These are phyloP conservation scores for Ambrosia artemisiifolia DNA, from an alignment of 129 eudicot species.

Conservation along the genomic window DNA sequence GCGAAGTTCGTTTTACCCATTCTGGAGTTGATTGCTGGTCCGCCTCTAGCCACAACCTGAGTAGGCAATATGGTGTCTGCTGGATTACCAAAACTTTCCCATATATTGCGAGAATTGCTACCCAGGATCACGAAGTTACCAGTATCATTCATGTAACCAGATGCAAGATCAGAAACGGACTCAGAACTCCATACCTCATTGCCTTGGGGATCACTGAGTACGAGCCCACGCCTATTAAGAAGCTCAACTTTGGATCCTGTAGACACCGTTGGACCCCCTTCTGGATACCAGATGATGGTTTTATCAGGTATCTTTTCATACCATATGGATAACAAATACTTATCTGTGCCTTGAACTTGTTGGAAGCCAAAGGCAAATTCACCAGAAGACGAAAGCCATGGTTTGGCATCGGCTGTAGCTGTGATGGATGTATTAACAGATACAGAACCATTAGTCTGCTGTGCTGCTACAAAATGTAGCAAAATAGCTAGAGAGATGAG, in stretches of 20 bases:
- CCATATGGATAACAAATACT: conserved; percentile 31
- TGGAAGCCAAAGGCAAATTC: conserved; percentile 49
- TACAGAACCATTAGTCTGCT: conserved; percentile 16
- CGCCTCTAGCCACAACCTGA: conserved; percentile 24
- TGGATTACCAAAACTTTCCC: conserved; percentile 46
- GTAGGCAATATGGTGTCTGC: conserved; percentile 43
- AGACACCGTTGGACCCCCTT: neutral
- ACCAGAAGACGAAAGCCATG: conserved; percentile 35
- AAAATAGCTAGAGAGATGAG: conserved; percentile 14
- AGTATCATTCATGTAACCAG: conserved; percentile 26
- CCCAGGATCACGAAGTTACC: conserved; percentile 30
- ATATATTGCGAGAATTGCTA: conserved; percentile 2
- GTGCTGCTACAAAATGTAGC: conserved; percentile 13
- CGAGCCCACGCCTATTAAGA: conserved; percentile 2
- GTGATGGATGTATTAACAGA: conserved; percentile 23
- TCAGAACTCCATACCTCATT: conserved; percentile 19
- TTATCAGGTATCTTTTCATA: conserved; percentile 27
- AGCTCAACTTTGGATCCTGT: conserved; percentile 26
- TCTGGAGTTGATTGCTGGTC: conserved; percentile 12
- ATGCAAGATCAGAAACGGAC: neutral
- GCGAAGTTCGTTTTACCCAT: conserved; percentile 27
- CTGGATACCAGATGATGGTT: conserved; percentile 29
- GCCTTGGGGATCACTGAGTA: conserved; percentile 30
- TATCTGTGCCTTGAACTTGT: conserved; percentile 12
- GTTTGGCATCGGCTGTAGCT: conserved; percentile 1